Evolutionary conservation across 31 red algal species (phyloP).

Genomic region (Porphyra umbilicalis): DNA sequence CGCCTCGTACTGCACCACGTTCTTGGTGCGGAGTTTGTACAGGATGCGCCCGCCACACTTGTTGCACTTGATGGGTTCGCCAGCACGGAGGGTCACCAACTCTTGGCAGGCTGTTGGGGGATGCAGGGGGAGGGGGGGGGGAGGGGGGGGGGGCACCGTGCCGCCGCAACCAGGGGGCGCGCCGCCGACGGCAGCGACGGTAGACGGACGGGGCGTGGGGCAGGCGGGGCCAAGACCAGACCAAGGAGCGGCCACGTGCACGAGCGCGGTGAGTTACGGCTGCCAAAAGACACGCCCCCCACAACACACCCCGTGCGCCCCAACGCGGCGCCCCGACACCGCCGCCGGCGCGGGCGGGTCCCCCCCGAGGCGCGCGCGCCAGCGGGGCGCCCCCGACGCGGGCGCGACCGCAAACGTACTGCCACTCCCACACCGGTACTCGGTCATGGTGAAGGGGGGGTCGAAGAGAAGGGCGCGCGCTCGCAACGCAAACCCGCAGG

Average conservation of each 20-base stretch:
- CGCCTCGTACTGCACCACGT: slow-evolving; percentile 77
- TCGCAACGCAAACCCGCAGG: no score
- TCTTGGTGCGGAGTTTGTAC: slow-evolving; percentile 68
- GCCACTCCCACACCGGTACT: not conserved
- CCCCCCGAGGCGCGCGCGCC: no score
- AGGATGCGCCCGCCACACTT: slow-evolving; percentile 75
- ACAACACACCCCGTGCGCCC: no score
- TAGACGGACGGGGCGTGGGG: not conserved
- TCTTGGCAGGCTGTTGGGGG: slow-evolving; percentile 18
- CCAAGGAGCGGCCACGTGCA: not conserved
- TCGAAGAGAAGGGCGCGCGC: no score
- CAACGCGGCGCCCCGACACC: no score
- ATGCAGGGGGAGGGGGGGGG: not conserved
- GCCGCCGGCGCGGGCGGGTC: no score
- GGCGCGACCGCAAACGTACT: not conserved
- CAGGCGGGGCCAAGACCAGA: not conserved
- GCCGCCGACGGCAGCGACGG: not conserved
- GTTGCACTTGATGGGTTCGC: slow-evolving; percentile 56
- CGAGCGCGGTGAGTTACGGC: not conserved
- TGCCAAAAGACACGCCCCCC: no score
- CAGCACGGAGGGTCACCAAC: slow-evolving; percentile 18
- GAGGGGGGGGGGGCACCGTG: not conserved
- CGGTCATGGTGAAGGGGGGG: not conserved
- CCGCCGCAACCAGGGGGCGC: not conserved
- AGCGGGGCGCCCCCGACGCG: no score